Percentiles rank a stretch among this genome's conserved stretches.
Conservation (phyloP, 2,329 filamentous ascomycete species). For the Trichoderma pleuroti region DNA sequence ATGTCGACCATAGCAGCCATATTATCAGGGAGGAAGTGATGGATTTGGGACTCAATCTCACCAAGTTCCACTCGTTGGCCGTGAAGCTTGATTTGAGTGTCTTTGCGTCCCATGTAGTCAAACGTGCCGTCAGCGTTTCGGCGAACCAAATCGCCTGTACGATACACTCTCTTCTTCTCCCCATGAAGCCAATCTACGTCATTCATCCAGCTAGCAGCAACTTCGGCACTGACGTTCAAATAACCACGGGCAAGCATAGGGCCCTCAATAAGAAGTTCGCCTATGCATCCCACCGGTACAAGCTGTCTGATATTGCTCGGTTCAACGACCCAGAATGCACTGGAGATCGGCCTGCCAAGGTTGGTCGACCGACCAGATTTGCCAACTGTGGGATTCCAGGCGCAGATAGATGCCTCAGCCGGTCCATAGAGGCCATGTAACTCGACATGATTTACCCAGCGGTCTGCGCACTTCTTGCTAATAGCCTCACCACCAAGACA, state of each 20-base stretch:
- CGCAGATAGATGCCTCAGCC: constrained; percentile 17
- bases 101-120: constrained; percentile 10
- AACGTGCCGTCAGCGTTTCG: constrained; percentile 6
- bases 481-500: constrained; percentile 17
- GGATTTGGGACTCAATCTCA: constrained; percentile 16
- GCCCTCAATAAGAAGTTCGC: constrained; percentile 25
- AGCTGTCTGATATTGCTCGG: constrained; percentile 19
- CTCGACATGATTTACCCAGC: constrained; percentile 7
- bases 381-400: constrained; percentile 13
- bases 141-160: constrained; percentile 6
- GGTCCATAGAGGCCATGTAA: constrained; percentile 16
- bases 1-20: constrained; percentile 6
- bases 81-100: constrained; percentile 14
- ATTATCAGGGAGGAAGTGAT: background rate
- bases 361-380: constrained; percentile 13
- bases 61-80: constrained; percentile 15
- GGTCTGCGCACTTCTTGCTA: constrained; percentile 7
- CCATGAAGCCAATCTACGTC: background rate
- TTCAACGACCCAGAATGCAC: constrained; percentile 23
- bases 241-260: constrained; percentile 24
- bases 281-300: constrained; percentile 22
- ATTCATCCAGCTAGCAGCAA: constrained; percentile 13
- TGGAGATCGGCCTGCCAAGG: constrained; percentile 14
- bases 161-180: background rate
- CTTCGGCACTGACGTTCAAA: constrained; percentile 9